phyloP scores from a whole-genome alignment of 768 basidiomycete genomes.

The Russula brevipes region DNA sequence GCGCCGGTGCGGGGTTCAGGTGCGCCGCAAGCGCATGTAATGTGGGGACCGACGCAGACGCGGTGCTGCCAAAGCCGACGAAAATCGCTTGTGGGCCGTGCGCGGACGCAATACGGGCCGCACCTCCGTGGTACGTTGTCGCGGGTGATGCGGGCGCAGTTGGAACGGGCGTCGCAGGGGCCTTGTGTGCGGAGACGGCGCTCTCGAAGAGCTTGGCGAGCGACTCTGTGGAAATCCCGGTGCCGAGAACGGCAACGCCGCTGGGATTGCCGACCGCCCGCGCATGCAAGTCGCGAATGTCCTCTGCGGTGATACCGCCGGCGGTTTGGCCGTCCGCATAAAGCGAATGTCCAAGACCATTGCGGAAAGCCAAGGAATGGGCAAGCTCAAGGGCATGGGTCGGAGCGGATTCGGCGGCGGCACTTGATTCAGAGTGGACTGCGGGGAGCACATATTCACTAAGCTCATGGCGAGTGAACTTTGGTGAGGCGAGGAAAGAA shows the following conservation, averaged over 20 bases:
- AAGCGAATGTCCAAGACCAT: constrained; percentile 86
- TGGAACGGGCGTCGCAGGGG: constrained; percentile 39
- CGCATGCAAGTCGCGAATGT: constrained; percentile 70
- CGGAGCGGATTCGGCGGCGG: constrained; percentile 55
- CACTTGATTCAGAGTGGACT: constrained; percentile 62
- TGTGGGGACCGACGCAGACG: constrained; percentile 59
- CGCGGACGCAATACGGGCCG: constrained; percentile 65
- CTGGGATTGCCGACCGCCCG: constrained; percentile 72
- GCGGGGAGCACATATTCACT: constrained; percentile 68
- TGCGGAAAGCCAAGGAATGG: constrained; percentile 88
- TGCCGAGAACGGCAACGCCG: constrained; percentile 73
- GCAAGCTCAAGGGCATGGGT: constrained; percentile 79
- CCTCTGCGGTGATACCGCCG: constrained; percentile 51
- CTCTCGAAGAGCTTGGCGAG: constrained; percentile 64
- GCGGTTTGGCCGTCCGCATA: constrained; percentile 64
- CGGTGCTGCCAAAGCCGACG: constrained; percentile 79
- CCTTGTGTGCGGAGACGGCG: constrained; percentile 49
- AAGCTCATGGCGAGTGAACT: constrained; percentile 74
- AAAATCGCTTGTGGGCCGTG: constrained; percentile 68
- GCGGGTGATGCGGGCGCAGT: constrained; percentile 34
- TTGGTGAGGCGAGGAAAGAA: constrained; percentile 76
- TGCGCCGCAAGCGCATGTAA: constrained; percentile 76
- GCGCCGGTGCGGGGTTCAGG: constrained; percentile 68
- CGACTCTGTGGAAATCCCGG: constrained; percentile 69
- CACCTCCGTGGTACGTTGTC: constrained; percentile 76